phyloP scores from a whole-genome alignment of 768 basidiomycete species.

The Serpula lacrymans region DNA sequence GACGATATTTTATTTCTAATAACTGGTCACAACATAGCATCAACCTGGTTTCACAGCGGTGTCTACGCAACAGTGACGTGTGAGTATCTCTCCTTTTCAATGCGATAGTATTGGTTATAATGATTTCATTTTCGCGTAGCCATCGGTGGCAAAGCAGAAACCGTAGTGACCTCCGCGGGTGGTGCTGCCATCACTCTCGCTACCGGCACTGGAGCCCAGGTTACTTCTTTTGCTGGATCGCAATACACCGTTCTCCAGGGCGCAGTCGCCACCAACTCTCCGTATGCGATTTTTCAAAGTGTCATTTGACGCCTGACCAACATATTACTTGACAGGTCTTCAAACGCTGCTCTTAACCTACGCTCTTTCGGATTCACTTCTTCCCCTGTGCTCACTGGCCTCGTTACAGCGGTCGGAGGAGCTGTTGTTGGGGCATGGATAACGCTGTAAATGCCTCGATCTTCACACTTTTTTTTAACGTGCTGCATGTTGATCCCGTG shows the following conservation, averaged over 20 bases:
- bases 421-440: slow-evolving; percentile 39
- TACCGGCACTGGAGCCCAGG: slow-evolving; percentile 32
- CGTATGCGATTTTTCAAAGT: no score
- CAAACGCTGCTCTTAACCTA: slow-evolving; percentile 12
- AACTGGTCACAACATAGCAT: no score
- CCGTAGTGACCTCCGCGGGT: slow-evolving; percentile 55
- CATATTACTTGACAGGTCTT: slow-evolving; percentile 9
- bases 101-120: not conserved
- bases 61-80: slow-evolving; percentile 21
- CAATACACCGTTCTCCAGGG: slow-evolving; percentile 53
- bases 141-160: slow-evolving; percentile 47
- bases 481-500: no score
- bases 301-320: no score
- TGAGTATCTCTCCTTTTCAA: slow-evolving; percentile 11
- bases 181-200: slow-evolving; percentile 62
- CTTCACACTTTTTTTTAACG: slow-evolving; percentile 1
- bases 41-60: slow-evolving; percentile 11
- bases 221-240: slow-evolving; percentile 52
- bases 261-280: no score
- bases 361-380: slow-evolving; percentile 13
- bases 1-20: no score
- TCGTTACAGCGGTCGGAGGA: slow-evolving; percentile 27
- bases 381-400: slow-evolving; percentile 25
- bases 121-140: slow-evolving; percentile 33
- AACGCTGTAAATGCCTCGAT: slow-evolving; percentile 23